Evolutionary conservation across 2,329 filamentous ascomycete species (phyloP).

Genomic region (Aspergillus ochraceoroseus): DNA sequence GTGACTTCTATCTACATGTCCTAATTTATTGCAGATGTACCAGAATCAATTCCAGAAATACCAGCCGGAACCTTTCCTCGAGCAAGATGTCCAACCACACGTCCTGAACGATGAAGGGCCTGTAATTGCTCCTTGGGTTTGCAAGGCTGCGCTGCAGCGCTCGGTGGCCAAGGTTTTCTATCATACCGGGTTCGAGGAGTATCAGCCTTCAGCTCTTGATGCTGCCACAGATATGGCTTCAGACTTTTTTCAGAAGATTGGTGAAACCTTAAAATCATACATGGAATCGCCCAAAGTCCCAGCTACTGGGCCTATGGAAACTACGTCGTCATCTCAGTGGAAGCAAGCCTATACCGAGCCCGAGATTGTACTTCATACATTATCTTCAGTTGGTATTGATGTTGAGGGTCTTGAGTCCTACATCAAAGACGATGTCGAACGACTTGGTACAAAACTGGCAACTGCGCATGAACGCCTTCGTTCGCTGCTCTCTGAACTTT

Average conservation of each 20-base stretch:
- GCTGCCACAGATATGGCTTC: conserved; percentile 81
- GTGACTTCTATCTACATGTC: neutral
- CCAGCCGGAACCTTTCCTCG: conserved; percentile 80
- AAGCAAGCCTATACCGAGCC: conserved; percentile 72
- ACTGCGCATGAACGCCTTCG: conserved; percentile 94
- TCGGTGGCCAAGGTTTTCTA: conserved; percentile 94
- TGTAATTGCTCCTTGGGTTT: conserved; percentile 77
- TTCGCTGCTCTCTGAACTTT: conserved; percentile 80
- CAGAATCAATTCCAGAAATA: conserved; percentile 98
- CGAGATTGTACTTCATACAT: conserved; percentile 78
- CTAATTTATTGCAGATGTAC: conserved; percentile 63
- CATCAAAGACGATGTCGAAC: conserved; percentile 88
- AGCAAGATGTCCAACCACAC: conserved; percentile 80
- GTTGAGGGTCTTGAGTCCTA: conserved; percentile 77
- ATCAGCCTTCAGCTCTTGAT: conserved; percentile 90
- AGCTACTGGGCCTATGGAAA: conserved; percentile 45
- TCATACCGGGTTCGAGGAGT: conserved; percentile 92
- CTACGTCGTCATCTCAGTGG: conserved; percentile 41
- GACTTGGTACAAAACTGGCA: conserved; percentile 70
- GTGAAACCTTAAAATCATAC: conserved; percentile 73
- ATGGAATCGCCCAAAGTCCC: conserved; percentile 74
- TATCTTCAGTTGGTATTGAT: conserved; percentile 78
- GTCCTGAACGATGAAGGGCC: conserved; percentile 85
- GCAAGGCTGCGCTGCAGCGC: conserved; percentile 77
- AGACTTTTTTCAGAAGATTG: conserved; percentile 83